Base-by-base conservation (phyloP, 2,329 filamentous ascomycete genomes). In the Cytospora piceicola region DNA sequence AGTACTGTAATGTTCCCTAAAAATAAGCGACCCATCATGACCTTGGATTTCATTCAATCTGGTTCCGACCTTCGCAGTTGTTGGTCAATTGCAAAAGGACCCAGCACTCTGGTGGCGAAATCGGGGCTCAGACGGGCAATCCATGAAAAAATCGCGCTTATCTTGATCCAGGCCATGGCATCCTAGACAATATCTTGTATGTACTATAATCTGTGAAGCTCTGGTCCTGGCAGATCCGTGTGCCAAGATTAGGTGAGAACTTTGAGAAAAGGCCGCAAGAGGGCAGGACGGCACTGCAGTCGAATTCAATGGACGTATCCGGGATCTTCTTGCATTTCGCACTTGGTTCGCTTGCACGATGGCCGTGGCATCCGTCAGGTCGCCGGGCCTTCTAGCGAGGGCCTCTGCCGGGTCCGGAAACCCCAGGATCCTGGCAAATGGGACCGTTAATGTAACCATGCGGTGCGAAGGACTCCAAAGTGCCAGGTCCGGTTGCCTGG, bases 131-230 rank as follows among this genome's bases (percentile, higher is more conserved):
- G 57, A 51, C 55, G 56, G 64, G 64, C 60, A 52, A 57, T 58
- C 64, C 64, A 58, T 63, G 49, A 63, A 49, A 52, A 66, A 66
- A 59, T 59, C 64, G 55, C 64, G 60, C 64, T 66, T 63, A 59
- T 63, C 60, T 63, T 34, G 54, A 34, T 49, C 55, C 39, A 52
- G 20, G 61, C 51, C 42, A 30, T 36, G 29, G 42, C 55, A 55
- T 55, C 53, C 60, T 51, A 30, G 42, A 20, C 46, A 49, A 24
- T n/a, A 24, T 24, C n/a, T n/a, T 7, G 9, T n/a, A 49, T 22
- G 46, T 24, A 49, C 15, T 42, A 42, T 42, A 42, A 17, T 20
- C 39, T 42, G 22, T 42, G 22, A 14, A 49, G 46, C n/a, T 49
- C 46, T 36, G 39, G 60, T 34, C 32, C 29, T 42, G 36, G 52